Percentiles rank a stretch among this genome's conserved stretches.
Evolutionary conservation across 306 rosid species (phyloP).

Genomic region (Vicia villosa): DNA sequence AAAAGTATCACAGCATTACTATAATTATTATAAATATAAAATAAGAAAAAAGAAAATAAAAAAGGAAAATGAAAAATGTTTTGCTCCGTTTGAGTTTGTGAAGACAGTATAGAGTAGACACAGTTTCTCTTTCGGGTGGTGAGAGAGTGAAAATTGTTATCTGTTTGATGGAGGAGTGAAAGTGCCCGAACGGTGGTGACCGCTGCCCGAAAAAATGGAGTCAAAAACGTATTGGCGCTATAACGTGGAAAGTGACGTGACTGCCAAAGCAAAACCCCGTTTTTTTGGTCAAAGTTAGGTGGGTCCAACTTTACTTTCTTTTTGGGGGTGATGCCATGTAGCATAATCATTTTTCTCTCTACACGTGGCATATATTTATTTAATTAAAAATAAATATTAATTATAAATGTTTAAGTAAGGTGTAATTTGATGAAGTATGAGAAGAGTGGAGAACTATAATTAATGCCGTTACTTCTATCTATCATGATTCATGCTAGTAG

Average conservation of each 20-base stretch:
- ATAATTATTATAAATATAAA: neutral
- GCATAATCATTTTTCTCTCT: neutral
- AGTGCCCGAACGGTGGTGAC: slow-evolving; percentile 90
- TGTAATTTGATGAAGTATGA: too few species aligned
- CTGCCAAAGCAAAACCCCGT: slow-evolving; percentile 63
- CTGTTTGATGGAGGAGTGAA: slow-evolving; percentile 70
- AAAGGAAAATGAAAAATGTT: neutral
- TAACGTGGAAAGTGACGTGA: slow-evolving; percentile 90
- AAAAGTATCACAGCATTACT: slow-evolving; percentile 45
- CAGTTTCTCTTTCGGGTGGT: slow-evolving; percentile 33
- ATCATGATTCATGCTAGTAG: too few species aligned
- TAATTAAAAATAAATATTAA: too few species aligned
- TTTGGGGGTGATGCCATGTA: slow-evolving; percentile 37
- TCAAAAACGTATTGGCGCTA: slow-evolving; percentile 76
- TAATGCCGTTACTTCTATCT: neutral
- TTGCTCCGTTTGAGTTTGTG: slow-evolving; percentile 5
- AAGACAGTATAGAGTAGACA: neutral
- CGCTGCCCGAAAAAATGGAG: slow-evolving; percentile 76
- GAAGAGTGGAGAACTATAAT: neutral
- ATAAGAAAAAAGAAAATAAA: neutral
- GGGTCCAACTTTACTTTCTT: slow-evolving; percentile 41
- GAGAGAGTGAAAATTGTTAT: slow-evolving; percentile 45
- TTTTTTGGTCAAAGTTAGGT: slow-evolving; percentile 55
- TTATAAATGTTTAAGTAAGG: too few species aligned
- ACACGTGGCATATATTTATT: too few species aligned